A percentile compares a stretch with the other conserved stretches of the same genome.
Conservation (phyloP, 164 flowering plant genomes). For the Stephania yunnanensis region DNA sequence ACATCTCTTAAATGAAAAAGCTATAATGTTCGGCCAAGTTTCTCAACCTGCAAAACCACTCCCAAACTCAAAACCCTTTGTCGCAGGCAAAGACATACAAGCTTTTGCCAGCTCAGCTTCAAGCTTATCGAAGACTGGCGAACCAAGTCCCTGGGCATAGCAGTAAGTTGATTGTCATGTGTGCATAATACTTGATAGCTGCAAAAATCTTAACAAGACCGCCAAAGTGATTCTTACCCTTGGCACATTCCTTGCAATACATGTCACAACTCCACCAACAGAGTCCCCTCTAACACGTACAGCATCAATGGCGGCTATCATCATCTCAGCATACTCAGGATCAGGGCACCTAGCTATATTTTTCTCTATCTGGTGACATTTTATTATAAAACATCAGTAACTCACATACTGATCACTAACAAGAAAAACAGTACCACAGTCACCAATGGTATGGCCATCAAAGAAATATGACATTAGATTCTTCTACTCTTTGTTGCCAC, state of each 20-base stretch:
- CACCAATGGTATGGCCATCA: not conserved
- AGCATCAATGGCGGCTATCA: slow-evolving; percentile 93
- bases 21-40: not conserved
- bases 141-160: slow-evolving; percentile 76
- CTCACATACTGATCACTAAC: not conserved
- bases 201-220: not conserved
- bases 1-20: not conserved
- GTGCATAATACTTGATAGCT: not conserved
- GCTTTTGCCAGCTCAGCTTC: slow-evolving; percentile 98
- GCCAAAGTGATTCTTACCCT: slow-evolving; percentile 45
- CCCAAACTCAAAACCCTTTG: slow-evolving; percentile 93
- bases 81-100: slow-evolving; percentile 80
- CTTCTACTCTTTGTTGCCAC: not conserved
- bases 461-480: not conserved
- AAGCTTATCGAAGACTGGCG: slow-evolving; percentile 97
- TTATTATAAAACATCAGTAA: not conserved
- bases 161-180: not conserved
- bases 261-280: slow-evolving; percentile 94
- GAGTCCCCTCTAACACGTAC: slow-evolving; percentile 87
- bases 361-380: slow-evolving; percentile 64
- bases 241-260: slow-evolving; percentile 85
- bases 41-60: slow-evolving; percentile 90
- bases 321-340: slow-evolving; percentile 91
- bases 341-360: slow-evolving; percentile 94
- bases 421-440: not conserved